Evolutionary conservation across 805 yeast genomes (phyloP), one percentile per base, ranked within the genome.

Genomic region (Cyberlindnera veronae): DNA sequence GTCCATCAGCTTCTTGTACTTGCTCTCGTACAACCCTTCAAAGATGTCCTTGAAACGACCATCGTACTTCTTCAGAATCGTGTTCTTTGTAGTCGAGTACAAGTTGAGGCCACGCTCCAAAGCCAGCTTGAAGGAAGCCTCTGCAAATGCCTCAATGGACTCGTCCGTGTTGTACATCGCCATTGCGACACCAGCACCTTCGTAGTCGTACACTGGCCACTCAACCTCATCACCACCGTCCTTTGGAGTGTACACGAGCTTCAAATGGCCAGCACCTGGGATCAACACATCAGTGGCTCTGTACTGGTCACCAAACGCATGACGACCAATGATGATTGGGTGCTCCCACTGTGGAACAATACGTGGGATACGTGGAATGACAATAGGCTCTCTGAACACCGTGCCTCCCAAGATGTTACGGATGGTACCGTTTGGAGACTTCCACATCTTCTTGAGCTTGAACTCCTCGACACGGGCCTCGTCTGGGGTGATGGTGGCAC

Each of bases 401-500:
- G 97, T 91, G 45, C 98, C 98, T 36, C 96, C 96, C 45, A 91
- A 71, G 47, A 91, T 83, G 71, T 91, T 91, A 69, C 98, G 82
- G 63, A 91, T 86, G 36, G 98, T 91, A 45, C 98, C 98, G 67
- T 91, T 91, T 49, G 98, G 98, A 13, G 96, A 87, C 45, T 84
- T 74, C 97, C 97, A 91, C 98, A 91, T 91, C 65, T 89, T 84
- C 71, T 91, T 89, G 64, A 91, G 75, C 41, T 76, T 69, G 66
- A 88, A 91, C 66, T 91, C 98, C 64, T 85, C 71, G 38, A 91
- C 97, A 58, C 98, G 80, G 34, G 87, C 93, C 70, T 91, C 98
- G 61, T 87, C 95, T 7, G 98, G 97, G n/a, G 98, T 91, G 63
- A 91, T 91, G 38, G 98, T 91, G 42, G 98, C 98, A 71, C 98